Base-by-base conservation (phyloP, 352 stramenopile species). In the Pythium sp. region DNA sequence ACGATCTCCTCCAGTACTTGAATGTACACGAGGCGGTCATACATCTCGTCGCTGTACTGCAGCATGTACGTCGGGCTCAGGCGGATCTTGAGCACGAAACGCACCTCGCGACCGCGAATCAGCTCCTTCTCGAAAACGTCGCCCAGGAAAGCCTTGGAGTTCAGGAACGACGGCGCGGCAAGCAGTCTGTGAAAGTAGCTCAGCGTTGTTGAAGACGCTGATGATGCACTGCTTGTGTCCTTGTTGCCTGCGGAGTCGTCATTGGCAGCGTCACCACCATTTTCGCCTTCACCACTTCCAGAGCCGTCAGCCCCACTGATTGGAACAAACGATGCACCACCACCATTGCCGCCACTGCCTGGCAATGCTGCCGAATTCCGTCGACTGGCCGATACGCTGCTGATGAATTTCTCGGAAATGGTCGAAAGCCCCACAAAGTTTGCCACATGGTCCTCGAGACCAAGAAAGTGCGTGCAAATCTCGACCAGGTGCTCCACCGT, bases 21-120 rank as follows among this genome's bases (percentile, higher is more conserved):
- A 32, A 97, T 87, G 68, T 97, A 97, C 56, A 93, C 76, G 24
- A 95, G 72, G 15, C 87, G 81, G 43, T 93, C 79, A 70, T 90
- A 94, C 75, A 95, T 87, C 64, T 90, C 86, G 62, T 96, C 89
- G 43, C 84, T 79, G 68, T 95, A 92, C 64, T 95, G 86, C 54
- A 93, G 68, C 58, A 87, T 86, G 64, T 93, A 92, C 43, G 90
- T 76, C 28, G 84, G 86, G 43, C 82, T 85, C 22, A 98, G 76
- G 14, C 95, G 93, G 61, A 98, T 96, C 75, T 98, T 98, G 36
- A 97, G 78, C 68, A 98, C 89, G 64, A 98, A 98, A 11, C 78
- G 90, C 46, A 98, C 89, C n/a, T 95, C 82, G 14, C 89, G 81
- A 30, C 89, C 86, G 69, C 95, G 90, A 54, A 96, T 89, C 49